A percentile compares a stretch with the other conserved stretches of the same genome.
These are phyloP conservation scores for Lachnellula occidentalis DNA, from an alignment of 2,329 filamentous ascomycete species.

Conservation along the genomic window DNA sequence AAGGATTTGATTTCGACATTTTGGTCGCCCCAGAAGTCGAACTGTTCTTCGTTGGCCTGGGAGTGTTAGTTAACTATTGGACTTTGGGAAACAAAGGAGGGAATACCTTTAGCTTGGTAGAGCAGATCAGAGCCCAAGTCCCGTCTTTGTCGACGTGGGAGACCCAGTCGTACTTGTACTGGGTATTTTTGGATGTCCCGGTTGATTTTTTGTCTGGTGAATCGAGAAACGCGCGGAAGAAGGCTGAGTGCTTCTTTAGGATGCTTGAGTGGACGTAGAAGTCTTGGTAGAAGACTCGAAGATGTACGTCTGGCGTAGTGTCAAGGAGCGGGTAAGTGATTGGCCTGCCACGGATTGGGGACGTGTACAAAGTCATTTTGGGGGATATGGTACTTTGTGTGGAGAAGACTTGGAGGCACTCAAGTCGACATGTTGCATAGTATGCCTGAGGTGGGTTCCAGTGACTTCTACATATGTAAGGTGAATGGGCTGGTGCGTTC, in stretches of 20 bases:
- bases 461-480: too few species aligned
- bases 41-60: background rate
- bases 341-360: background rate
- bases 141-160: slow-evolving; percentile 12
- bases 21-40: background rate
- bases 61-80: too few species aligned
- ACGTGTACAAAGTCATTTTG: background rate
- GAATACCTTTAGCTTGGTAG: background rate
- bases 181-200: background rate
- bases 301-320: slow-evolving; percentile 2
- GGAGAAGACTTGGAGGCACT: too few species aligned
- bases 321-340: background rate
- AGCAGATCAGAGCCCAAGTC: slow-evolving; percentile 1
- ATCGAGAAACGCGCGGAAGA: slow-evolving; percentile 12
- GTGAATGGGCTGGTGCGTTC: too few species aligned
- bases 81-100: background rate
- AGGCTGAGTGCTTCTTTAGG: slow-evolving; percentile 12
- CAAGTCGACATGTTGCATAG: too few species aligned
- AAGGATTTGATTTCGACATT: background rate
- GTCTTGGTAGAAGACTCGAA: slow-evolving; percentile 4
- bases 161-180: slow-evolving; percentile 10
- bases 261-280: slow-evolving; percentile 10
- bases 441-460: too few species aligned
- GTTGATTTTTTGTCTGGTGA: slow-evolving; percentile 8
- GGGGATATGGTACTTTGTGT: background rate